A percentile compares a stretch with the other conserved stretches of the same genome.
Conservation (phyloP, 1,284 basidiomycete genomes). For the Cerioporus squamosus region DNA sequence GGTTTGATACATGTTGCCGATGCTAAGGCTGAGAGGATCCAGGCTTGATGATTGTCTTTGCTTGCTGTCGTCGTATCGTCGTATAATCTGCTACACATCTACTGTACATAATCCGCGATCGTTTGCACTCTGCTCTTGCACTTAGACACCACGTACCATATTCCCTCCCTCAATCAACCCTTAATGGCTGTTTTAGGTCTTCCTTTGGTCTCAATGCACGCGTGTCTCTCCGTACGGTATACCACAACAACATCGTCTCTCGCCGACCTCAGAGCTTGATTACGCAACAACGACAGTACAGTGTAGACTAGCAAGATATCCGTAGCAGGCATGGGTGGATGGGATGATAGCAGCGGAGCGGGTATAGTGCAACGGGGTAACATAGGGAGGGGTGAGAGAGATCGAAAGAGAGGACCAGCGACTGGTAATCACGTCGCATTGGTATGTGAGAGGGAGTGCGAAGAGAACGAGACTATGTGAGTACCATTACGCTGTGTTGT, state of each 20-base stretch:
- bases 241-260: constrained; percentile 3
- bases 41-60: too few species aligned
- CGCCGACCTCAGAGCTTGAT: constrained; percentile 20
- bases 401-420: constrained; percentile 7
- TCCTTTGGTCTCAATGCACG: neutral
- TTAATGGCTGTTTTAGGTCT: neutral
- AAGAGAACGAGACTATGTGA: constrained; percentile 5
- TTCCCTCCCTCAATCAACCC: too few species aligned
- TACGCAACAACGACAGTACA: constrained; percentile 27
- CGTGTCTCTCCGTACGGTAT: neutral
- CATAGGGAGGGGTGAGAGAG: constrained; percentile 22
- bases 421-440: constrained; percentile 1
- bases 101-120: neutral
- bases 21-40: neutral
- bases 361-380: constrained; percentile 33
- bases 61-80: neutral
- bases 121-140: neutral
- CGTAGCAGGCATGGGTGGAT: constrained; percentile 23
- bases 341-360: constrained; percentile 16
- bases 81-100: neutral
- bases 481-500: constrained; percentile 12
- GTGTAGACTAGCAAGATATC: constrained; percentile 26
- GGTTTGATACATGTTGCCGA: constrained; percentile 24
- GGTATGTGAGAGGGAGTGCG: constrained; percentile 2
- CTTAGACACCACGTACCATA: neutral